phyloP scores from a whole-genome alignment of 1,284 basidiomycete species.

The Golubevia sp. region DNA sequence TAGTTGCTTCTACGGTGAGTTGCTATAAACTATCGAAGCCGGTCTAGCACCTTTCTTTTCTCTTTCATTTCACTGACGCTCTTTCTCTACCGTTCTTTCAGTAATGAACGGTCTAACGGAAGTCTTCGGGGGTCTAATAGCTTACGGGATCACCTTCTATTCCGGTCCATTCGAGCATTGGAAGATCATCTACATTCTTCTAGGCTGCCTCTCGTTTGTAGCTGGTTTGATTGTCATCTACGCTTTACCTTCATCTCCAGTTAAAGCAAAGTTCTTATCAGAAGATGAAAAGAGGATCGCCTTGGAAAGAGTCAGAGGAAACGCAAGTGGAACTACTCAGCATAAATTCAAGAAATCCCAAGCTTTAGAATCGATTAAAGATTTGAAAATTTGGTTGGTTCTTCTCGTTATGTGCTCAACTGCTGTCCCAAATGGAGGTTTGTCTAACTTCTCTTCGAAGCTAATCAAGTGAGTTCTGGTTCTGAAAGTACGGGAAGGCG shows the following conservation, averaged over 20 bases:
- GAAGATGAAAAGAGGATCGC: slow-evolving; percentile 70
- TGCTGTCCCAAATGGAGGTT: slow-evolving; percentile 11
- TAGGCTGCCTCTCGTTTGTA: slow-evolving; percentile 70
- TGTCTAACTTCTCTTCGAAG: slow-evolving; percentile 10
- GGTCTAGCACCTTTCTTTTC: too few species aligned
- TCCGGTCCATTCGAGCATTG: slow-evolving; percentile 67
- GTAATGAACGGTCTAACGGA: slow-evolving; percentile 72
- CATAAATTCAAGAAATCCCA: slow-evolving; percentile 70
- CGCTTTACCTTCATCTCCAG: slow-evolving; percentile 72
- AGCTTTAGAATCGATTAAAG: slow-evolving; percentile 68
- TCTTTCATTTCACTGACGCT: too few species aligned
- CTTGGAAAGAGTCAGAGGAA: slow-evolving; percentile 72
- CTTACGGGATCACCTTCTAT: slow-evolving; percentile 69
- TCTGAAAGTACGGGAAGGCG: too few species aligned
- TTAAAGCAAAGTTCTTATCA: slow-evolving; percentile 69
- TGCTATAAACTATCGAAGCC: too few species aligned
- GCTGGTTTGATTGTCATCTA: slow-evolving; percentile 69
- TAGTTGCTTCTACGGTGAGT: slow-evolving; percentile 73
- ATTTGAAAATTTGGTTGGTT: slow-evolving; percentile 60
- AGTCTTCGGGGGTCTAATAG: slow-evolving; percentile 72
- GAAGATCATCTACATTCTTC: slow-evolving; percentile 71
- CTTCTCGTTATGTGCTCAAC: slow-evolving; percentile 4
- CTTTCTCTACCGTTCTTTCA: too few species aligned
- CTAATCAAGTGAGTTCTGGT: slow-evolving; percentile 10
- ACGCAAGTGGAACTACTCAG: slow-evolving; percentile 71